These are phyloP conservation scores for Dendrothele bispora DNA, from an alignment of 768 basidiomycete genomes.

Conservation along the genomic window DNA sequence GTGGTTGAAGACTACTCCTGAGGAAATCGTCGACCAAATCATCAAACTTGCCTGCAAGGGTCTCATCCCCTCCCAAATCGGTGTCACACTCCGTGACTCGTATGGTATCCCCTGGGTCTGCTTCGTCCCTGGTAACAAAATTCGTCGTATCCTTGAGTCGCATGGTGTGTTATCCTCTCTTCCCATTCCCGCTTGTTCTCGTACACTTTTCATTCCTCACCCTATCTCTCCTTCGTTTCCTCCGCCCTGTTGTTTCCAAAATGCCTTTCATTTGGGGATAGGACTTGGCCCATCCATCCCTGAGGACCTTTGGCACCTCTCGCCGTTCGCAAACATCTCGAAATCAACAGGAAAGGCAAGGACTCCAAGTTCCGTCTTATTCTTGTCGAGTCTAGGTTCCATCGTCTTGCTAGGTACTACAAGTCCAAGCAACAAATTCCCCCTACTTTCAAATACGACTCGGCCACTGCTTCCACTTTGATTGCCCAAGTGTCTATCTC, in stretches of 20 bases:
- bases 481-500: conserved; percentile 57
- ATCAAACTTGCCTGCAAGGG: conserved; percentile 97
- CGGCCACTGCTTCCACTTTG: conserved; percentile 89
- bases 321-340: conserved; percentile 97
- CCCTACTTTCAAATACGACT: conserved; percentile 98
- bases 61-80: conserved; percentile 96
- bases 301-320: conserved; percentile 99
- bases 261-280: conserved; percentile 56
- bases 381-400: conserved; percentile 98
- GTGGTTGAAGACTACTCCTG: conserved; percentile 96
- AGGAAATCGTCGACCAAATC: conserved; percentile 96
- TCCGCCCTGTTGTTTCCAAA: no score
- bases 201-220: conserved; percentile 13
- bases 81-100: conserved; percentile 96
- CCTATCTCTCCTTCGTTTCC: conserved; percentile 47
- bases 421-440: conserved; percentile 97
- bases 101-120: conserved; percentile 98
- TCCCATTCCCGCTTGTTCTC: conserved; percentile 36
- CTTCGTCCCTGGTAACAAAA: conserved; percentile 99
- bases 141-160: conserved; percentile 94
- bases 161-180: conserved; percentile 59
- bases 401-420: conserved; percentile 97
- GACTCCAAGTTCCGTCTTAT: conserved; percentile 92
- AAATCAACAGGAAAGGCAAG: conserved; percentile 98
- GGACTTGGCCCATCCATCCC: conserved; percentile 97